Percentiles rank a stretch among this genome's conserved stretches.
These are phyloP conservation scores for Arctostaphylos glauca DNA, from an alignment of 148 eudicot species.

Conservation along the genomic window DNA sequence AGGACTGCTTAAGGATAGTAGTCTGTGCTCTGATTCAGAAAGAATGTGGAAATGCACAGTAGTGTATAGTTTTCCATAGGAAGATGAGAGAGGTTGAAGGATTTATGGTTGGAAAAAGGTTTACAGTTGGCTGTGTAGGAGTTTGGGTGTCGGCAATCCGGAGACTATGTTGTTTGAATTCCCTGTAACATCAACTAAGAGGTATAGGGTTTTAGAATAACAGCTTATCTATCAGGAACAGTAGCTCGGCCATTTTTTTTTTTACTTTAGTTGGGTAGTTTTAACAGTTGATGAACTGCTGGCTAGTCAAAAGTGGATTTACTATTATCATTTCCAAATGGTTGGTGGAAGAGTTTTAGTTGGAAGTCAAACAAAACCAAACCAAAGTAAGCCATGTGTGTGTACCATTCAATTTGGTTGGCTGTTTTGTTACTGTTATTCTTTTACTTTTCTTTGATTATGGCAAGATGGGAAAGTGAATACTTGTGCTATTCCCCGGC, in stretches of 20 bases:
- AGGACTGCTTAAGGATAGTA: background rate
- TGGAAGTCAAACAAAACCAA: background rate
- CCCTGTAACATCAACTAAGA: background rate
- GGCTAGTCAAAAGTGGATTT: background rate
- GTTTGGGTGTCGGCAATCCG: background rate
- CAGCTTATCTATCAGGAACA: background rate
- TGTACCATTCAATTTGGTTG: background rate
- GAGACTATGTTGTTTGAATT: background rate
- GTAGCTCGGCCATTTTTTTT: background rate
- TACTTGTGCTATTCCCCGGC: background rate
- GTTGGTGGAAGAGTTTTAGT: background rate
- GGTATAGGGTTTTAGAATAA: background rate
- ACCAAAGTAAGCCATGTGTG: background rate
- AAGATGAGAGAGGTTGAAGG: background rate
- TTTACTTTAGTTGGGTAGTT: background rate
- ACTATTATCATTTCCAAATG: background rate
- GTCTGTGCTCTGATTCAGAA: background rate
- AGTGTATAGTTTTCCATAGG: background rate
- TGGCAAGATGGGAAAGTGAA: background rate
- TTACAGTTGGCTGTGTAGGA: background rate
- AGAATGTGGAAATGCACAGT: background rate
- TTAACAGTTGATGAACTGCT: background rate
- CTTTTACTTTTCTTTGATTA: background rate
- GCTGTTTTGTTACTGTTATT: background rate
- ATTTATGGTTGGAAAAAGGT: background rate